phyloP scores from a whole-genome alignment of 331 rosid species.

The Pyracantha coccinea region DNA sequence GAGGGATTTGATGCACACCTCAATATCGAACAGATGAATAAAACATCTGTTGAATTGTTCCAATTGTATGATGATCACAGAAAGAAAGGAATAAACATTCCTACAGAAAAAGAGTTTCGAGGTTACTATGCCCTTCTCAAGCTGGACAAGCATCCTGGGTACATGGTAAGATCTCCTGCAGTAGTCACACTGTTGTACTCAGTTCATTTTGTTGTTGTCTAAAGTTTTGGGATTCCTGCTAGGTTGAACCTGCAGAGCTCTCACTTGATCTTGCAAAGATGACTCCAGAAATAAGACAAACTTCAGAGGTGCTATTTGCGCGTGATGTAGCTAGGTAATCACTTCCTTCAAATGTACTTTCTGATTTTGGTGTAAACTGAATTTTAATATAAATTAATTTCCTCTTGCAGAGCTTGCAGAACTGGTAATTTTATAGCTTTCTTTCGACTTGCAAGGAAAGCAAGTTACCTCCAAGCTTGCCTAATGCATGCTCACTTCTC shows the following conservation, averaged over 20 bases:
- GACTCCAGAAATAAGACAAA: slow-evolving; percentile 91
- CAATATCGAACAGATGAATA: slow-evolving; percentile 99
- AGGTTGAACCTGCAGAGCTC: slow-evolving; percentile 99
- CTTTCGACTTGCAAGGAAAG: slow-evolving; percentile 85
- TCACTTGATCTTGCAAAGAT: slow-evolving; percentile 98
- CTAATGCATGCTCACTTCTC: slow-evolving; percentile 98
- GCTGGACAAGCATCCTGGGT: slow-evolving; percentile 99
- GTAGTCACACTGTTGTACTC: slow-evolving; percentile 17
- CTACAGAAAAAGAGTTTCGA: slow-evolving; percentile 82
- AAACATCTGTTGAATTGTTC: slow-evolving; percentile 93
- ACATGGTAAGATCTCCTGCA: slow-evolving; percentile 55
- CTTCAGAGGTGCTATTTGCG: slow-evolving; percentile 87
- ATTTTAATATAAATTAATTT: slow-evolving; percentile 23
- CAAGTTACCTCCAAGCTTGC: slow-evolving; percentile 97
- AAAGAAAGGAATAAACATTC: slow-evolving; percentile 69
- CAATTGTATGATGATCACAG: slow-evolving; percentile 97
- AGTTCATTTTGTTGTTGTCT: slow-evolving; percentile 23
- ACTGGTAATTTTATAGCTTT: slow-evolving; percentile 80
- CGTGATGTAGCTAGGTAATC: slow-evolving; percentile 87
- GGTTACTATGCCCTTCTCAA: slow-evolving; percentile 99
- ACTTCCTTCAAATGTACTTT: slow-evolving; percentile 10
- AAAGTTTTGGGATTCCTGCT: slow-evolving; percentile 33
- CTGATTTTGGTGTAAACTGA: slow-evolving; percentile 1
- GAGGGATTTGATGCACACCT: slow-evolving; percentile 99
- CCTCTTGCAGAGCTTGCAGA: slow-evolving; percentile 81